Conservation (phyloP, 768 basidiomycete genomes). For the Pisolithus tinctorius region DNA sequence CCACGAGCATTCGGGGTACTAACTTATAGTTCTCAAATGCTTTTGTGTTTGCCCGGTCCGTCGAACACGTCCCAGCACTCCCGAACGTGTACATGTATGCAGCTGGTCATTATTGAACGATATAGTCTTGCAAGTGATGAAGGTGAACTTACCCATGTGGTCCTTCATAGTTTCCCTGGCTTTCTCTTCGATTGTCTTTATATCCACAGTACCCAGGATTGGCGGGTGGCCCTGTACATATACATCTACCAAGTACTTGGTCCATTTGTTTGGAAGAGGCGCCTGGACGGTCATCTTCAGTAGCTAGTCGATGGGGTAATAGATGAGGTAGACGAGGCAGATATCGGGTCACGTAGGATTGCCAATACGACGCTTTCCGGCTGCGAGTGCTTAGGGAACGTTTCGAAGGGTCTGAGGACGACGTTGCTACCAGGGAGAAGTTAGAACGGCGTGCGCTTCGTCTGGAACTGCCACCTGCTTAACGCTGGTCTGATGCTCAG, state of each 20-base stretch:
- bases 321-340: too few relatives aligned
- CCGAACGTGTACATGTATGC: conserved; percentile 74
- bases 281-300: conserved; percentile 12
- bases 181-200: conserved; percentile 58
- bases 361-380: too few relatives aligned
- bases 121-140: not conserved
- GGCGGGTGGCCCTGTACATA: conserved; percentile 15
- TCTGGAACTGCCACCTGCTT: too few relatives aligned
- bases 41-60: conserved; percentile 57
- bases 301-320: not conserved
- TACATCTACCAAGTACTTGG: conserved; percentile 16
- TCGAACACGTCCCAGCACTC: conserved; percentile 66
- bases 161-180: conserved; percentile 59
- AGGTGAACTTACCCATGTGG: conserved; percentile 37
- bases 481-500: too few relatives aligned
- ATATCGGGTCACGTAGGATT: too few relatives aligned
- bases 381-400: too few relatives aligned
- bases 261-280: conserved; percentile 21
- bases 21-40: conserved; percentile 66
- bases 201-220: conserved; percentile 50
- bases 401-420: too few relatives aligned
- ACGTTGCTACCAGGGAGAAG: too few relatives aligned
- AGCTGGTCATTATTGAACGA: conserved; percentile 27
- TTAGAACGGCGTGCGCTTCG: too few relatives aligned
- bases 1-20: conserved; percentile 73